Evolutionary conservation across 2,329 filamentous ascomycete genomes (phyloP).

Genomic region (Cordyceps farinosa): DNA sequence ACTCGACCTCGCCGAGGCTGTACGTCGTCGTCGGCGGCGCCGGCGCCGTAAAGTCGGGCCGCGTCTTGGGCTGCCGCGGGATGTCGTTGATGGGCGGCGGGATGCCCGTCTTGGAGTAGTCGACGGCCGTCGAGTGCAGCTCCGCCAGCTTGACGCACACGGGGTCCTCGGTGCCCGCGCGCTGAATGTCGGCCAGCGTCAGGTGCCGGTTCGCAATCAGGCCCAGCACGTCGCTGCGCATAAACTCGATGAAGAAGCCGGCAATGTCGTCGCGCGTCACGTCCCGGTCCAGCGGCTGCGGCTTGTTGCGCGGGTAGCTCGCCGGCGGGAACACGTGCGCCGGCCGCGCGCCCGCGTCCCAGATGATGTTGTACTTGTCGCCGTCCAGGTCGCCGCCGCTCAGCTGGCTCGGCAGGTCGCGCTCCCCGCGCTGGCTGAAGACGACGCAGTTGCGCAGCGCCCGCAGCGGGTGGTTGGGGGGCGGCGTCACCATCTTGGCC

Average conservation of each 20-base stretch:
- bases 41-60: slow-evolving; percentile 51
- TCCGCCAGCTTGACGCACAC: slow-evolving; percentile 55
- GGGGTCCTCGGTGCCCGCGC: slow-evolving; percentile 46
- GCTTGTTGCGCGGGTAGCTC: slow-evolving; percentile 60
- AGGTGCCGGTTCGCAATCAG: slow-evolving; percentile 63
- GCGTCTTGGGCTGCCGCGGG: slow-evolving; percentile 36
- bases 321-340: slow-evolving; percentile 51
- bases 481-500: slow-evolving; percentile 59
- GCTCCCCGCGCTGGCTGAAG: slow-evolving; percentile 66
- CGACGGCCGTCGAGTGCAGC: slow-evolving; percentile 67
- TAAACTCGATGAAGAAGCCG: slow-evolving; percentile 76
- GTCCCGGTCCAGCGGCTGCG: slow-evolving; percentile 55
- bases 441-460: slow-evolving; percentile 69
- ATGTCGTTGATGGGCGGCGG: slow-evolving; percentile 46
- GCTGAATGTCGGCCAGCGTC: slow-evolving; percentile 57
- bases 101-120: slow-evolving; percentile 73
- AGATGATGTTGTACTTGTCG: slow-evolving; percentile 78
- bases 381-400: slow-evolving; percentile 83
- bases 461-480: slow-evolving; percentile 54
- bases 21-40: slow-evolving; percentile 43
- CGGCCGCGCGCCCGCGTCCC: slow-evolving; percentile 54
- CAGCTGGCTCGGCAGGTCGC: slow-evolving; percentile 75
- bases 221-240: slow-evolving; percentile 63
- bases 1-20: slow-evolving; percentile 41
- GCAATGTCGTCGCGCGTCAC: slow-evolving; percentile 67